phyloP scores from a whole-genome alignment of 352 stramenopile species.

The Lagenidium giganteum region DNA sequence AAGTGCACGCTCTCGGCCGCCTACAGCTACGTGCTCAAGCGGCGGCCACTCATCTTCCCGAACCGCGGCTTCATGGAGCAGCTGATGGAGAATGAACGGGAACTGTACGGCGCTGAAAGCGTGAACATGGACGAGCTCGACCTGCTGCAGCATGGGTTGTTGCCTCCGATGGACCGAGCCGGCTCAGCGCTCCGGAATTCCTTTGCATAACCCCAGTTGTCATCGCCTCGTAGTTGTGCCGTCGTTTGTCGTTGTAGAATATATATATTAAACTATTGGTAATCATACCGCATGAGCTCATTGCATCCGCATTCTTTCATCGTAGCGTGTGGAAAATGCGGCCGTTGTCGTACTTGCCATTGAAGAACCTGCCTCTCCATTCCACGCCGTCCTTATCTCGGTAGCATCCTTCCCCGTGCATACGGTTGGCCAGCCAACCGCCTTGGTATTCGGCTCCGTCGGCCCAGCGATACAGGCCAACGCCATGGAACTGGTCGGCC shows the following conservation, averaged over 20 bases:
- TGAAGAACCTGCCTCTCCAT: conserved; percentile 68
- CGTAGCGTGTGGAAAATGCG: conserved; percentile 72
- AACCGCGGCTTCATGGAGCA: conserved; percentile 79
- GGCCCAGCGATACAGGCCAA: conserved; percentile 57
- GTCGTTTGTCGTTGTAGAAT: neutral
- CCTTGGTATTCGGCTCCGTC: conserved; percentile 66
- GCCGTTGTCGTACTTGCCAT: conserved; percentile 84
- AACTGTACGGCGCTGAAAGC: conserved; percentile 66
- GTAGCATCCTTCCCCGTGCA: conserved; percentile 72
- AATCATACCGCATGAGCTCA: neutral
- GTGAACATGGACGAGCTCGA: conserved; percentile 62
- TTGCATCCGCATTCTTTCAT: conserved; percentile 19
- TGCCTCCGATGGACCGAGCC: conserved; percentile 50
- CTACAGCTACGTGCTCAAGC: conserved; percentile 77
- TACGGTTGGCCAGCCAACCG: conserved; percentile 52
- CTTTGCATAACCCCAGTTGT: conserved; percentile 21
- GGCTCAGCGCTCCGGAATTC: conserved; percentile 50
- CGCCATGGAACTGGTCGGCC: conserved; percentile 52
- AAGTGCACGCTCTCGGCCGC: conserved; percentile 67
- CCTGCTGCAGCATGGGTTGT: conserved; percentile 54
- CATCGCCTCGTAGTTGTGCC: neutral
- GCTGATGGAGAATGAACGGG: conserved; percentile 57
- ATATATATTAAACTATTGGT: conserved; percentile 9
- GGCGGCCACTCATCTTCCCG: conserved; percentile 70
- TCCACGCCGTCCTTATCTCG: conserved; percentile 69